Conservation (phyloP, 2,329 filamentous ascomycete genomes). For the Ciborinia camelliae region DNA sequence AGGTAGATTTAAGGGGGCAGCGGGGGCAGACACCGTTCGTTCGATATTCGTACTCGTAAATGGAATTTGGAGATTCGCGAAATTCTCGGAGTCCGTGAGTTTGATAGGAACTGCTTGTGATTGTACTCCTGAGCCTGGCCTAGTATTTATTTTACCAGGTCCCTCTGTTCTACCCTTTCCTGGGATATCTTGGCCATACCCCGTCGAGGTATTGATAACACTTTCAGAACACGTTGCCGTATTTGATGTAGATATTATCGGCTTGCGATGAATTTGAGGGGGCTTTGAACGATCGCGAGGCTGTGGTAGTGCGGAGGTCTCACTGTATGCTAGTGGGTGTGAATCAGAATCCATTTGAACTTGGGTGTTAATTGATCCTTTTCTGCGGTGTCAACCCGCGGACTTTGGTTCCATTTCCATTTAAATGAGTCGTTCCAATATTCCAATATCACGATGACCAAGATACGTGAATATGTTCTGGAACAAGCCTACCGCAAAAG, state of each 20-base stretch:
- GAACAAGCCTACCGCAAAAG: no score
- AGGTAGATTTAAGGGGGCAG: not conserved
- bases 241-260: not conserved
- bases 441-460: not conserved
- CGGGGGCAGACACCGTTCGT: not conserved
- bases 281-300: not conserved
- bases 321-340: conserved; percentile 16
- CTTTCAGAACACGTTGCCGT: not conserved
- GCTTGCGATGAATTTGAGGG: conserved; percentile 13
- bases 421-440: not conserved
- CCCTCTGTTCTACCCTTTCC: not conserved
- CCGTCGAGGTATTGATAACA: not conserved
- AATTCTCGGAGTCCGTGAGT: not conserved
- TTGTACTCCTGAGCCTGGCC: not conserved
- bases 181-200: not conserved
- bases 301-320: not conserved
- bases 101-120: not conserved
- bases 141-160: not conserved
- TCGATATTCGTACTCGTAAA: not conserved
- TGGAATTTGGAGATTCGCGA: not conserved
- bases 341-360: conserved; percentile 8
- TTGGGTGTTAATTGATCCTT: not conserved
- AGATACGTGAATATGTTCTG: not conserved
- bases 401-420: not conserved
- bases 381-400: not conserved